These are phyloP conservation scores for Mycena epipterygia DNA, from an alignment of 768 basidiomycete genomes.

Conservation along the genomic window DNA sequence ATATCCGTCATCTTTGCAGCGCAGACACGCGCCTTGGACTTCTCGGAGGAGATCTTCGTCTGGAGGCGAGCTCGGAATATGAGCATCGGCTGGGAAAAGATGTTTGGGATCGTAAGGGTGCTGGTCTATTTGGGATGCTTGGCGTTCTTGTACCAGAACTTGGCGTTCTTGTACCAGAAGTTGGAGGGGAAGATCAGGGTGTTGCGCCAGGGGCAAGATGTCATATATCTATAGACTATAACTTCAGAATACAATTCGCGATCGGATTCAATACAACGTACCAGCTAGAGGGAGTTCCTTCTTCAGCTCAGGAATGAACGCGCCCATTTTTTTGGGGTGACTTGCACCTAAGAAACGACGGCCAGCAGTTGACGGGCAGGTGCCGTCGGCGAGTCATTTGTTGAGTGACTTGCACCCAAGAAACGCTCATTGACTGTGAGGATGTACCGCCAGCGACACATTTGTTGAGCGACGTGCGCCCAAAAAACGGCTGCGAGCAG, in stretches of 20 bases:
- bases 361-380: too few species aligned
- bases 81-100: slow-evolving; percentile 5
- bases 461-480: slow-evolving; percentile 1
- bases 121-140: slow-evolving; percentile 17
- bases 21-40: slow-evolving; percentile 12
- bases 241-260: slow-evolving; percentile 1
- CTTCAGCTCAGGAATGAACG: not conserved
- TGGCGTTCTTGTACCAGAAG: too few species aligned
- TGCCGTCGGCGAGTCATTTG: too few species aligned
- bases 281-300: not conserved
- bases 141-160: slow-evolving; percentile 9
- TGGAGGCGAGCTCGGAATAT: slow-evolving; percentile 8
- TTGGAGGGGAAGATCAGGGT: not conserved
- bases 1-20: slow-evolving; percentile 18
- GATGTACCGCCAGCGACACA: not conserved
- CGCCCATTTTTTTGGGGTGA: not conserved
- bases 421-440: not conserved
- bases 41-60: slow-evolving; percentile 13
- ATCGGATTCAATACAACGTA: not conserved
- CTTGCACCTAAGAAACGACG: slow-evolving; percentile 5
- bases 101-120: not conserved
- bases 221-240: not conserved
- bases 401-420: slow-evolving; percentile 14
- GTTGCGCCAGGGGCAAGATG: not conserved
- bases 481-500: not conserved